Base-by-base conservation (phyloP, 352 stramenopile species). In the Aphanomyces astaci region DNA sequence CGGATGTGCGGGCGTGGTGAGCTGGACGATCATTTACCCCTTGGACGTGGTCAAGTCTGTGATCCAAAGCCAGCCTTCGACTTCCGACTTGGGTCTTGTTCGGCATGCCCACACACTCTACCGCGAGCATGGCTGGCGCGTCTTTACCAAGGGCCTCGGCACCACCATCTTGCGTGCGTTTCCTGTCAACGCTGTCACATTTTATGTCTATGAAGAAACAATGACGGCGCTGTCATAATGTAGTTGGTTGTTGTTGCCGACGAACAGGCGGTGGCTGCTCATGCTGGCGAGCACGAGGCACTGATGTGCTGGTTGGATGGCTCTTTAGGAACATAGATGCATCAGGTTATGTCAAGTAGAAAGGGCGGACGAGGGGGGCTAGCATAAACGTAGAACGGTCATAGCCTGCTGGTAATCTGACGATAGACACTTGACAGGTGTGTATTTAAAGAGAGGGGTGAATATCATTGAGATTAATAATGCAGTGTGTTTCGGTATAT, bases 31-130 rank as follows among this genome's bases (percentile, higher is more conserved):
- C 33, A 79, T 83, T 2, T 93, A 92, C 71, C 86, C 86, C 40
- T 79, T 88, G 45, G 86, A 95, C 55, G 86, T 95, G 25, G 77
- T 95, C 71, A 95, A 95, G 67, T 92, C 84, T 51, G 86, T 80
- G 25, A 92, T 95, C 39, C 87, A 95, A 73, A 92, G 82, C 36
- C 67, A 90, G 2, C 73, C 86, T 4, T 79, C 90, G 28, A 66
- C 81, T 31, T 70, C 80, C 7, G 87, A 93, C 57, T 76, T 81
- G 69, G 89, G 78, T 55, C 92, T 92, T 13, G 73, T 75, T 43
- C 90, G 87, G 62, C 87, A 95, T 66, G 72, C 76, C 43, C 70
- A 80, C 46, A 77, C 78, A 64, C 76, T 95, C 15, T 91, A 89
- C 72, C 71, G 70, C 1, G 73, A 86, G 46, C 82, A 84, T 27